A percentile compares a stretch with the other conserved stretches of the same genome.
Conservation (phyloP, 805 yeast species). For the Debaryomyces prosopidis region DNA sequence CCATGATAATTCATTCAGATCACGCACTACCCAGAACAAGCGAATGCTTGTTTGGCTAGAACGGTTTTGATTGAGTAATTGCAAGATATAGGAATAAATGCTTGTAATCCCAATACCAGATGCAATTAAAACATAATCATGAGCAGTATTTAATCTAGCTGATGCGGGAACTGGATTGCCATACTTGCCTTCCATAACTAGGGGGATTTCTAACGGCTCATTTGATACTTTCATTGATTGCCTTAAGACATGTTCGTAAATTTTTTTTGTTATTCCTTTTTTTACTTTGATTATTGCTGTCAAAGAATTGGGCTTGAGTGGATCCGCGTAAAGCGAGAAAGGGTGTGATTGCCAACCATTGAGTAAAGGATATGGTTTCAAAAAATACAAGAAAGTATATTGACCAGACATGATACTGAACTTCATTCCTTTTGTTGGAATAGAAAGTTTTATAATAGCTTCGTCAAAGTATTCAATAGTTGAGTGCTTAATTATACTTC, state of each 20-base stretch:
- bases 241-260: neutral
- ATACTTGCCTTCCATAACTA: slow-evolving; percentile 4
- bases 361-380: neutral
- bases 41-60: neutral
- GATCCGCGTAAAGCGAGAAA: slow-evolving; percentile 1
- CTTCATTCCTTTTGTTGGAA: slow-evolving; percentile 14
- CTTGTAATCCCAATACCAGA: slow-evolving; percentile 3
- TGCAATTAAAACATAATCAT: neutral
- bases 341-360: slow-evolving; percentile 7
- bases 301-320: neutral
- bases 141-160: neutral
- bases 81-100: neutral
- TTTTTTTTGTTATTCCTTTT: slow-evolving; percentile 8
- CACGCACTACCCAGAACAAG: slow-evolving; percentile 2
- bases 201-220: neutral
- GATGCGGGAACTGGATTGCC: neutral
- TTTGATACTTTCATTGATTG: neutral
- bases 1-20: slow-evolving; percentile 1
- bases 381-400: slow-evolving; percentile 1
- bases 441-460: slow-evolving; percentile 14
- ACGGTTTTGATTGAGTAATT: neutral
- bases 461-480: slow-evolving; percentile 7
- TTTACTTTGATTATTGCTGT: slow-evolving; percentile 1
- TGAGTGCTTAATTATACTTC: slow-evolving; percentile 16
- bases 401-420: neutral